phyloP scores from a whole-genome alignment of 164 flowering plant species.

The Kingdonia uniflora region DNA sequence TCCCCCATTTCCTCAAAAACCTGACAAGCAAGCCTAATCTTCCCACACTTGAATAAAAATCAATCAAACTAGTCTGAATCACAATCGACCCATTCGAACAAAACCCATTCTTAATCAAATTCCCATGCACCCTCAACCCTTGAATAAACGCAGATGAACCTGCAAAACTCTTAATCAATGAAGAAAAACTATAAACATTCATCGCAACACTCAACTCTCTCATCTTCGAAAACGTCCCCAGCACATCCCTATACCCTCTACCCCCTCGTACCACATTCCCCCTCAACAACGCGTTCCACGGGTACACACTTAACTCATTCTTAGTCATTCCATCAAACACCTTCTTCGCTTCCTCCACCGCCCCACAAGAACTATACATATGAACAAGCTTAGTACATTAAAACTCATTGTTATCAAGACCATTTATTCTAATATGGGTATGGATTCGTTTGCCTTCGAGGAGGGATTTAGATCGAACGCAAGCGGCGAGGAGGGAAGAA shows the following conservation, averaged over 20 bases:
- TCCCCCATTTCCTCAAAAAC: constrained; percentile 52
- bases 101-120: constrained; percentile 68
- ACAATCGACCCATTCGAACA: constrained; percentile 21
- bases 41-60: constrained; percentile 82
- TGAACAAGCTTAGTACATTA: constrained; percentile 51
- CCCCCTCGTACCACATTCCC: constrained; percentile 60
- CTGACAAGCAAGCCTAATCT: constrained; percentile 42
- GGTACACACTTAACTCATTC: constrained; percentile 32
- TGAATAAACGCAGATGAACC: constrained; percentile 47
- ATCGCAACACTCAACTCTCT: constrained; percentile 48
- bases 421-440: constrained; percentile 43
- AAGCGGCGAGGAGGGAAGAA: constrained; percentile 51
- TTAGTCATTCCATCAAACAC: constrained; percentile 34
- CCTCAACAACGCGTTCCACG: constrained; percentile 83
- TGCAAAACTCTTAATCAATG: constrained; percentile 68
- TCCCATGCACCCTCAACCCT: constrained; percentile 59
- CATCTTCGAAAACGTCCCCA: constrained; percentile 42
- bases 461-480: constrained; percentile 40
- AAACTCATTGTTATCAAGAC: constrained; percentile 58
- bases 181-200: constrained; percentile 64
- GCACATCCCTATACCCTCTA: constrained; percentile 25
- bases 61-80: constrained; percentile 62
- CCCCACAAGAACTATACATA: constrained; percentile 71
- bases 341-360: constrained; percentile 45
- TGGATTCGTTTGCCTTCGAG: constrained; percentile 38